Conservation (phyloP, 2,329 filamentous ascomycete genomes). For the Trichoderma endophyticum region DNA sequence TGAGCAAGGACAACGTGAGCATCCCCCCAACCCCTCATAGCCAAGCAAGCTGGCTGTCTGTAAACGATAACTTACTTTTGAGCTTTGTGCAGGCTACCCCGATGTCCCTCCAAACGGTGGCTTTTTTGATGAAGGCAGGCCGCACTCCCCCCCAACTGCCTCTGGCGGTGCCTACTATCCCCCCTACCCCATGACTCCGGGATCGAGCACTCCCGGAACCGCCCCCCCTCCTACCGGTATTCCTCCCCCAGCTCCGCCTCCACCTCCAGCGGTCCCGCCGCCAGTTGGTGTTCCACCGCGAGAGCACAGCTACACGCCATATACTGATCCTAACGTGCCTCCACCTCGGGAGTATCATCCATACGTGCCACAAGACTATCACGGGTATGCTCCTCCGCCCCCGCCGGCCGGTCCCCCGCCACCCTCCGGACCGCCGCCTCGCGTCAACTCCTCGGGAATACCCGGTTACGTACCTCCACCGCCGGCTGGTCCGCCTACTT, state of each 20-base stretch:
- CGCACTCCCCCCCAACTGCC: constrained; percentile 47
- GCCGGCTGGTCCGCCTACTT: constrained; percentile 31
- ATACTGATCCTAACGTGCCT: constrained; percentile 29
- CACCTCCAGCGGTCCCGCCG: not conserved
- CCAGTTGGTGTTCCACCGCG: not conserved
- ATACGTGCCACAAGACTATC: constrained; percentile 44
- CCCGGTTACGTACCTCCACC: constrained; percentile 22
- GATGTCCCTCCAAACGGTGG: constrained; percentile 25
- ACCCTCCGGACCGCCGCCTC: constrained; percentile 15
- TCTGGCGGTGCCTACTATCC: constrained; percentile 52
- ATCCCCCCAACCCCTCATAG: constrained; percentile 22
- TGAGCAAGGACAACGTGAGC: constrained; percentile 25
- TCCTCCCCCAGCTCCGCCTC: not conserved
- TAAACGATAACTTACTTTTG: constrained; percentile 15
- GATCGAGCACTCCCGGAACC: constrained; percentile 12
- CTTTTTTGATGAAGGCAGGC: constrained; percentile 36
- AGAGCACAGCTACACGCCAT: constrained; percentile 28
- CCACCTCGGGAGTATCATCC: constrained; percentile 36
- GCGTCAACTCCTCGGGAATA: not conserved
- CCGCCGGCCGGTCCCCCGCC: constrained; percentile 33
- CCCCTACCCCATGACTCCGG: constrained; percentile 36
- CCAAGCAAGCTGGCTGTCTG: not conserved
- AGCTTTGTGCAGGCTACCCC: not conserved
- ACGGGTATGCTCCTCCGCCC: constrained; percentile 40
- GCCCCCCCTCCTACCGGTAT: constrained; percentile 28